Evolutionary conservation across 75 land plant species (phyloP).

Genomic region (Azolla pinnata): DNA sequence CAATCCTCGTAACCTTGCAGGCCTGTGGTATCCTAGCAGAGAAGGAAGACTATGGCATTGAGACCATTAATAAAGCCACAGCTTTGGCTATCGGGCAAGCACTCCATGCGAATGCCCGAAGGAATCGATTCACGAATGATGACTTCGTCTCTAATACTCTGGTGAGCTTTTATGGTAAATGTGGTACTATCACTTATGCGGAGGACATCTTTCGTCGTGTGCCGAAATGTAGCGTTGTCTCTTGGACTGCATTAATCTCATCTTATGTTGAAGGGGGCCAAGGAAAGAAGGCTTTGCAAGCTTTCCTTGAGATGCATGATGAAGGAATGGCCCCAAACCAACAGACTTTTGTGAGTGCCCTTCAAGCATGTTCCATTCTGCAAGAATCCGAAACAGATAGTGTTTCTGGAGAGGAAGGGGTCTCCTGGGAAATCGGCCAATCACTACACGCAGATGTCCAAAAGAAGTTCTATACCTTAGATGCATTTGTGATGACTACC

Average conservation of each 20-base stretch:
- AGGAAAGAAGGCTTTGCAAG: constrained; percentile 1
- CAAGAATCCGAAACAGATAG: neutral
- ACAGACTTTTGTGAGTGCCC: constrained; percentile 6
- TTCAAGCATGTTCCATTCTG: constrained; percentile 8
- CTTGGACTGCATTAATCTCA: constrained; percentile 12
- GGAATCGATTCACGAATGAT: neutral
- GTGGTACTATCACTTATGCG: neutral
- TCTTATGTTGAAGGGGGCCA: constrained; percentile 2
- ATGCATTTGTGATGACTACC: neutral
- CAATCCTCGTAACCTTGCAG: constrained; percentile 5
- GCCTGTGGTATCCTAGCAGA: constrained; percentile 6
- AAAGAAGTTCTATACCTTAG: neutral
- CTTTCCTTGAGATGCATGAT: constrained; percentile 3
- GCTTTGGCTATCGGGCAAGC: constrained; percentile 1
- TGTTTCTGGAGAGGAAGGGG: neutral
- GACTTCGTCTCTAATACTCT: neutral
- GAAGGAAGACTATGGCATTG: neutral
- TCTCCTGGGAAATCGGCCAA: neutral
- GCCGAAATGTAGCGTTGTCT: neutral
- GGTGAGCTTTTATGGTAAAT: neutral
- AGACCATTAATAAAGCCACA: neutral
- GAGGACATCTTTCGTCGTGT: neutral
- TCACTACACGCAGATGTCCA: constrained; percentile 1
- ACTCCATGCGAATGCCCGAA: neutral
- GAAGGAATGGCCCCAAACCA: constrained; percentile 8